Percentiles rank a stretch among this genome's conserved stretches.
Evolutionary conservation across 257 asterid species (phyloP).

Genomic region (Nicotiana paniculata): DNA sequence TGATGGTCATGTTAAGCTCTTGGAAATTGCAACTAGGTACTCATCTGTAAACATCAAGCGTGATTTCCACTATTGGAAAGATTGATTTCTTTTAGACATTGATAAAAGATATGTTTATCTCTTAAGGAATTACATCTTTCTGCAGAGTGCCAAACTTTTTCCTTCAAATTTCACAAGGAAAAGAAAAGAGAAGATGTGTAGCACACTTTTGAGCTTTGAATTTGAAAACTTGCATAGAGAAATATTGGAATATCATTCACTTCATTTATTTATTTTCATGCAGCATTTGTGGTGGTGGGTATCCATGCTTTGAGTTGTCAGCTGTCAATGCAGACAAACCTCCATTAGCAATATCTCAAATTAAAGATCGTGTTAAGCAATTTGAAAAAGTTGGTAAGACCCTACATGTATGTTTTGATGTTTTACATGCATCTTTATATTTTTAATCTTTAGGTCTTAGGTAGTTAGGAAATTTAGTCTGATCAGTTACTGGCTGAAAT

Average conservation of each 20-base stretch:
- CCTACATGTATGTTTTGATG: background rate
- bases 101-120: background rate
- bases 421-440: background rate
- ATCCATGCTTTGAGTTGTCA: constrained; percentile 91
- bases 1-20: constrained; percentile 86
- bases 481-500: background rate
- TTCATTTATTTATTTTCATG: constrained; percentile 21
- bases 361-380: constrained; percentile 72
- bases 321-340: constrained; percentile 98
- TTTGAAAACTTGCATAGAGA: background rate
- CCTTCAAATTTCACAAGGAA: background rate
- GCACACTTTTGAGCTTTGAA: background rate
- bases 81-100: background rate
- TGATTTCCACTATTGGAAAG: background rate
- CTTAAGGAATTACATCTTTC: background rate
- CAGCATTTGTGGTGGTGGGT: constrained; percentile 89
- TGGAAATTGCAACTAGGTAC: constrained; percentile 85
- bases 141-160: background rate
- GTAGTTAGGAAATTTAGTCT: background rate
- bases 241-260: background rate
- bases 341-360: constrained; percentile 62
- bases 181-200: background rate
- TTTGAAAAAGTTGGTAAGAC: constrained; percentile 81
- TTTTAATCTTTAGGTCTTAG: background rate
- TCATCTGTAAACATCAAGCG: background rate